Conservation (phyloP, 805 yeast species). For the Torulaspora gathmanii region DNA sequence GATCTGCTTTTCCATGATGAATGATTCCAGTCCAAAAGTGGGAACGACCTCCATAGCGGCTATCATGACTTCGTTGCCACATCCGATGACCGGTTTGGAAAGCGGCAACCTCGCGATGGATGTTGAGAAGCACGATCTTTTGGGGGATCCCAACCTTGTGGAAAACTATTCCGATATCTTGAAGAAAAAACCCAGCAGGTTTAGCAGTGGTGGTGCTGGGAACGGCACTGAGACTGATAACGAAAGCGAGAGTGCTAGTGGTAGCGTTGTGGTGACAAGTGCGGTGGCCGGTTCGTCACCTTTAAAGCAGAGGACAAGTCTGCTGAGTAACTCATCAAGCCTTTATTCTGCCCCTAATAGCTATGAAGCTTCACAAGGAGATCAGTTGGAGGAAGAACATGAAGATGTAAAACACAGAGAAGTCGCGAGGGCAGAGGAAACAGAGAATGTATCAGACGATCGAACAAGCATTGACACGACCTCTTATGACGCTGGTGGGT, state of each 20-base stretch:
- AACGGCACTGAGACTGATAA: slow-evolving; percentile 7
- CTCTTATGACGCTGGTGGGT: background rate
- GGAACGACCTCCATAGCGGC: slow-evolving; percentile 10
- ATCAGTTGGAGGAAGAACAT: background rate
- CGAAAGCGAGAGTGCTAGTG: slow-evolving; percentile 16
- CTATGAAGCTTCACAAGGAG: background rate
- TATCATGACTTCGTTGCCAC: slow-evolving; percentile 7
- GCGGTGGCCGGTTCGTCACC: slow-evolving; percentile 8
- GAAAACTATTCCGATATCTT: slow-evolving; percentile 31
- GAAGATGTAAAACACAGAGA: background rate
- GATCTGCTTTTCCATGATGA: background rate
- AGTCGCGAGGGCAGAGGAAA: background rate
- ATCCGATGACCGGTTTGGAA: slow-evolving; percentile 4
- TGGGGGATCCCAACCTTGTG: slow-evolving; percentile 31
- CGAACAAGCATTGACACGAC: background rate
- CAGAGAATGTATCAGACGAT: background rate
- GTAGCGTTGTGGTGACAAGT: slow-evolving; percentile 32
- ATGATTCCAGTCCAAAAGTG: background rate
- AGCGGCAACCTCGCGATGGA: slow-evolving; percentile 8
- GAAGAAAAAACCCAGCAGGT: slow-evolving; percentile 16
- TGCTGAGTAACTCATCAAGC: slow-evolving; percentile 16
- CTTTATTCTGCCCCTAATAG: slow-evolving; percentile 10
- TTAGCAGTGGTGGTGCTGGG: slow-evolving; percentile 8
- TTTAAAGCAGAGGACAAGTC: slow-evolving; percentile 10
- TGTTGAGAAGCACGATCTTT: slow-evolving; percentile 14